Evolutionary conservation across 192 early-diverging fungal species (phyloP), one percentile per base, ranked within the genome.

Genomic region (Gamsiella multidivaricata): DNA sequence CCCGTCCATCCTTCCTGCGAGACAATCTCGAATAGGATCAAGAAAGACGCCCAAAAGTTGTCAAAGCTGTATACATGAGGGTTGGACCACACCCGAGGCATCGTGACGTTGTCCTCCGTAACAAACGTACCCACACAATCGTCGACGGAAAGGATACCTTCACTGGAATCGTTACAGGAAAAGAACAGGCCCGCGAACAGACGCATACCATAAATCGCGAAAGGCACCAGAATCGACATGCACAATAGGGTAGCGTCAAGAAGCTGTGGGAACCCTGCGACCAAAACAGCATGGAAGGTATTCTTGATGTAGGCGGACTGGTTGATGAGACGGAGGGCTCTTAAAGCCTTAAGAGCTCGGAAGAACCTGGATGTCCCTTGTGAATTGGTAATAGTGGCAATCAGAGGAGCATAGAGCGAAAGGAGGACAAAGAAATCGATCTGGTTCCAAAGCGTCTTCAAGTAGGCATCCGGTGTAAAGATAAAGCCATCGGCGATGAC

Each of bases 61-160:
- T 89, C 85, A 74, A 89, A 89, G 33, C 86, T 88, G 52, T 87
- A 89, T 0, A 82, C 84, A 32, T 79, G 74, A 5, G 88, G 88
- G 51, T 89, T 89, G 8, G 45, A 14, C 88, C 88, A 89, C 2
- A 82, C 79, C 33, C 87, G 86, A n/a, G 88, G 88, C 36, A 68
- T 69, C 20, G 73, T 68, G 4, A 88, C 42, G 0, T 72, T 65
- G 11, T 63, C 59, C 25, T 74, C 49, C 12, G 62, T 37, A 1
- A 54, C 22, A n/a, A 56, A 69, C 51, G 83, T 84, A 17, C 60
- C 70, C 20, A 79, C 29, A 43, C 87, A 89, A 9, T 54, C 29
- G 3, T 20, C 17, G 17, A 79, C 82, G 14, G 34, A 26, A 1
- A 22, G 5, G n/a, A 80, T 69, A 23, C 4, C 11, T 22, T 45